A percentile compares a stretch with the other conserved stretches of the same genome.
These are phyloP conservation scores for Suhomyces bolitotheri DNA, from an alignment of 1,139 yeast genomes.

Conservation along the genomic window DNA sequence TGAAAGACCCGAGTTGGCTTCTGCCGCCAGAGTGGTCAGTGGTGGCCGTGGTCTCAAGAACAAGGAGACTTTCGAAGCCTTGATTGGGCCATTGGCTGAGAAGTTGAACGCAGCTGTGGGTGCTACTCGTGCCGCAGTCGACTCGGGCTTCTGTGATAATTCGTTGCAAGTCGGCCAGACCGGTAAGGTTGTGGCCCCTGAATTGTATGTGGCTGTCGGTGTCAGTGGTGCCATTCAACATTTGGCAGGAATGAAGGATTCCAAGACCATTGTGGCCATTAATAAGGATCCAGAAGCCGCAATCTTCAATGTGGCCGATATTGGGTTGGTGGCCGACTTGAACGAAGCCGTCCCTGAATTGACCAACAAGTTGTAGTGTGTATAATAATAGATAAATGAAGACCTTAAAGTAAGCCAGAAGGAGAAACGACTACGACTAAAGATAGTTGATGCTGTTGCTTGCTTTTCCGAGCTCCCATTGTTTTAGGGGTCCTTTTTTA, in stretches of 20 bases:
- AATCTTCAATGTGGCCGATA: slow-evolving; percentile 86
- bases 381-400: too few relatives aligned
- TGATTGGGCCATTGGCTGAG: slow-evolving; percentile 82
- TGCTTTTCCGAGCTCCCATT: too few relatives aligned
- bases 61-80: slow-evolving; percentile 78
- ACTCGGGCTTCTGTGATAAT: slow-evolving; percentile 92
- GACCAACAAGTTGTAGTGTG: slow-evolving; percentile 59
- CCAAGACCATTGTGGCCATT: slow-evolving; percentile 90
- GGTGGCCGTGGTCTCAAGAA: slow-evolving; percentile 95
- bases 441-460: too few relatives aligned
- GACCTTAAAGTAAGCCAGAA: too few relatives aligned
- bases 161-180: slow-evolving; percentile 99
- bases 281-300: slow-evolving; percentile 95
- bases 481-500: too few relatives aligned
- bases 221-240: slow-evolving; percentile 98
- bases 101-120: slow-evolving; percentile 91
- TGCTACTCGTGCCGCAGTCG: slow-evolving; percentile 98
- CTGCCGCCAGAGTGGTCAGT: slow-evolving; percentile 78
- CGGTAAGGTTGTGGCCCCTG: slow-evolving; percentile 97
- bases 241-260: slow-evolving; percentile 97
- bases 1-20: slow-evolving; percentile 88
- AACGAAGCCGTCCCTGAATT: slow-evolving; percentile 85
- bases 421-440: too few relatives aligned
- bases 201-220: slow-evolving; percentile 88
- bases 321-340: slow-evolving; percentile 87